Conservation (phyloP, 768 basidiomycete genomes). For the Podaxis sp. region DNA sequence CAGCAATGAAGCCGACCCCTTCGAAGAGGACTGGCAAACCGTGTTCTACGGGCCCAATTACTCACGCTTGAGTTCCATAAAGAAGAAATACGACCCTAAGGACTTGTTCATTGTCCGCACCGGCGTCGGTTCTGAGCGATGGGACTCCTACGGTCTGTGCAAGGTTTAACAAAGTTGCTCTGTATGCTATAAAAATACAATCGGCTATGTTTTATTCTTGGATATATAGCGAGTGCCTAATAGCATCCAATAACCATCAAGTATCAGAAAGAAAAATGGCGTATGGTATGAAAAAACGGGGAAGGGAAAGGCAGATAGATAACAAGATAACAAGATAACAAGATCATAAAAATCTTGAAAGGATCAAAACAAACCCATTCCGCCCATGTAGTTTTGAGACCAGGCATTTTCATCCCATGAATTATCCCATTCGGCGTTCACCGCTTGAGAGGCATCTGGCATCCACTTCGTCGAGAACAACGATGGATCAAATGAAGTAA, state of each 20-base stretch:
- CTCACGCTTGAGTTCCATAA: slow-evolving; percentile 27
- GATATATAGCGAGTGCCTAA: neutral
- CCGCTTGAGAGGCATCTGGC: slow-evolving; percentile 11
- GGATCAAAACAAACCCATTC: slow-evolving; percentile 13
- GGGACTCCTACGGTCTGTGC: slow-evolving; percentile 30
- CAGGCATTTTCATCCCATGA: slow-evolving; percentile 10
- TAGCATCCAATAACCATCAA: neutral
- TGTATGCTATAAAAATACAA: neutral
- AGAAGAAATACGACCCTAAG: slow-evolving; percentile 12
- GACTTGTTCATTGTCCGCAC: slow-evolving; percentile 31
- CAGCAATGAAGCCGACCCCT: slow-evolving; percentile 34
- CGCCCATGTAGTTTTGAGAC: slow-evolving; percentile 9
- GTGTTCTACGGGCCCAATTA: slow-evolving; percentile 37
- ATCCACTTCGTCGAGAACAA: slow-evolving; percentile 15
- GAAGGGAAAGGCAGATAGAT: neutral
- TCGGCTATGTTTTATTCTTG: neutral
- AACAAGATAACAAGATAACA: too few relatives aligned
- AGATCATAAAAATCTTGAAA: neutral
- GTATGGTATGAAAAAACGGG: neutral
- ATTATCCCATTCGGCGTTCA: slow-evolving; percentile 10
- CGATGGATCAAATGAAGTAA: slow-evolving; percentile 10
- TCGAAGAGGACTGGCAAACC: slow-evolving; percentile 30
- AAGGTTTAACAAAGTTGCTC: neutral
- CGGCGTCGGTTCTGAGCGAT: slow-evolving; percentile 34
- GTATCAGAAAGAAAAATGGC: neutral